Evolutionary conservation across 306 rosid species (phyloP).

Genomic region (Gillenia trifoliata): DNA sequence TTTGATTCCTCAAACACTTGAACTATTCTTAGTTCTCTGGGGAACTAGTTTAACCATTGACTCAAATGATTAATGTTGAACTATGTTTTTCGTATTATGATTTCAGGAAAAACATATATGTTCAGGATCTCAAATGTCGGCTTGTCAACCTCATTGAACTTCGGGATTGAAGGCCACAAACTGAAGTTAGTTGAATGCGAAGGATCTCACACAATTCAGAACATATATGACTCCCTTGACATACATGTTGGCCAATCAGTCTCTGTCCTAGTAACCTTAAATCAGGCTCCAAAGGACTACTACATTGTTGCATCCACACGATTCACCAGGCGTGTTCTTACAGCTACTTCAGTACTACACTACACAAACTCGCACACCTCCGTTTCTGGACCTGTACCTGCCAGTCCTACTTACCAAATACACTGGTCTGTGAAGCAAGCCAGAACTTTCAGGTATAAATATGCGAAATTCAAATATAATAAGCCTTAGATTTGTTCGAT

Average conservation of each 20-base stretch:
- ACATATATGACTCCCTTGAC: conserved; percentile 76
- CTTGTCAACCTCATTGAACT: conserved; percentile 69
- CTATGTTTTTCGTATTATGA: background rate
- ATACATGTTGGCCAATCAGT: conserved; percentile 94
- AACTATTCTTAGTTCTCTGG: background rate
- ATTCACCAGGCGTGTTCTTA: conserved; percentile 52
- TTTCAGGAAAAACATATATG: conserved; percentile 91
- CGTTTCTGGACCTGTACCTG: conserved; percentile 68
- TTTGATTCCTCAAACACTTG: background rate
- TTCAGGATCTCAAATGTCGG: conserved; percentile 93
- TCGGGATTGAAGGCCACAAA: conserved; percentile 77
- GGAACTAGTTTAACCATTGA: background rate
- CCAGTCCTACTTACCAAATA: conserved; percentile 46
- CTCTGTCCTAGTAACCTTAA: conserved; percentile 66
- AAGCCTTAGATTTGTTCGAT: background rate
- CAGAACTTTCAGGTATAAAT: conserved; percentile 61
- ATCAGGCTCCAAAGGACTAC: conserved; percentile 78
- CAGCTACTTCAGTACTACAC: conserved; percentile 62
- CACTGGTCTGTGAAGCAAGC: conserved; percentile 93
- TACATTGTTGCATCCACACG: conserved; percentile 86
- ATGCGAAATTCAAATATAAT: background rate
- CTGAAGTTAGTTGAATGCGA: conserved; percentile 83
- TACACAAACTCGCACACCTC: conserved; percentile 63
- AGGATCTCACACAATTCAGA: conserved; percentile 87
- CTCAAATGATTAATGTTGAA: background rate